Evolutionary conservation across 768 basidiomycete species (phyloP).

Genomic region (Xerocomellus amylosporus): DNA sequence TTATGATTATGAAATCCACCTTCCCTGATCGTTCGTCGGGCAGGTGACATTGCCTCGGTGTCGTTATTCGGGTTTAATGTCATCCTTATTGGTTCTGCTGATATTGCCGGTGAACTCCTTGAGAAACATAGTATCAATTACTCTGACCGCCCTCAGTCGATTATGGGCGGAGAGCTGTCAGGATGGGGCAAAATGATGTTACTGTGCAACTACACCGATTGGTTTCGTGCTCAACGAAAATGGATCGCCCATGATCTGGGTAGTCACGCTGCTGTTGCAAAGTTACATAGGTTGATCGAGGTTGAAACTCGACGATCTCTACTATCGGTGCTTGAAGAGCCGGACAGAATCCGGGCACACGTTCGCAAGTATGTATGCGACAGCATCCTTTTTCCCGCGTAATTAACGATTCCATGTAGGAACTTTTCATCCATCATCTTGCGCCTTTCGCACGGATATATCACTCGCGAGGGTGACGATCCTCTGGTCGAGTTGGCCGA

Average conservation of each 20-base stretch:
- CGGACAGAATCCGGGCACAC: not conserved
- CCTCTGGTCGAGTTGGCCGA: slow-evolving; percentile 33
- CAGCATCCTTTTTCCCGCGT: too few relatives aligned
- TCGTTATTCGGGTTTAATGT: slow-evolving; percentile 31
- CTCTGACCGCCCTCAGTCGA: slow-evolving; percentile 27
- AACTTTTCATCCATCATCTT: slow-evolving; percentile 27
- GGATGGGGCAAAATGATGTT: slow-evolving; percentile 20
- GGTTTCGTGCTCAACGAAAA: slow-evolving; percentile 15
- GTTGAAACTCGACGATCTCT: too few relatives aligned
- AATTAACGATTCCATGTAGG: not conserved
- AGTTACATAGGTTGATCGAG: too few relatives aligned
- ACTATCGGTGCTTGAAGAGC: too few relatives aligned
- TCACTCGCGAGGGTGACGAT: slow-evolving; percentile 36
- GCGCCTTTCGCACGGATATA: slow-evolving; percentile 40
- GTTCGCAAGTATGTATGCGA: too few relatives aligned
- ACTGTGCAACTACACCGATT: slow-evolving; percentile 4
- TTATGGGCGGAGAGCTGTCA: slow-evolving; percentile 18
- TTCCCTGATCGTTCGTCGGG: not conserved
- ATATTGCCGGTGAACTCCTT: slow-evolving; percentile 41
- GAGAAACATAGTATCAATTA: slow-evolving; percentile 45
- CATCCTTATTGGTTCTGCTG: slow-evolving; percentile 42
- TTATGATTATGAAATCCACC: not conserved
- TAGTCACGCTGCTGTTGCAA: not conserved
- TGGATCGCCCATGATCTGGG: slow-evolving; percentile 20
- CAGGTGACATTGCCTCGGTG: slow-evolving; percentile 15